phyloP scores from a whole-genome alignment of 371 early-diverging fungal species.

The Parasitella parasitica region DNA sequence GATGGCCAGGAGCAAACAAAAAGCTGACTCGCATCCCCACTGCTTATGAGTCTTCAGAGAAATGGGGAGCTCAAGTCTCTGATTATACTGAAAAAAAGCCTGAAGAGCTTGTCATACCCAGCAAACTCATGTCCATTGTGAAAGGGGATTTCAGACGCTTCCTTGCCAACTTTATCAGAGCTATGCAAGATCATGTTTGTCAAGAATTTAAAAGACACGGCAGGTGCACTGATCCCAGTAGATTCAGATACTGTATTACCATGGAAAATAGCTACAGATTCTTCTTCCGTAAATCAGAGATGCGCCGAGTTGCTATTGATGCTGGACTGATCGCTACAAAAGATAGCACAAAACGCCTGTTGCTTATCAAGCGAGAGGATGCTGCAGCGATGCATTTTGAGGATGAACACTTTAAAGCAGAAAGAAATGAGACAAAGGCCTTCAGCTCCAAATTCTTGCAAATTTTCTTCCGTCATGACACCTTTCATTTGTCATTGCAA shows the following conservation, averaged over 20 bases:
- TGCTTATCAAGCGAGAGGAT: constrained; percentile 4
- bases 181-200: neutral
- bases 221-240: neutral
- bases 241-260: constrained; percentile 9
- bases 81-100: neutral
- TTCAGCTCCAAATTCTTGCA: neutral
- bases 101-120: constrained; percentile 4
- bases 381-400: constrained; percentile 7
- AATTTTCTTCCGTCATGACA: constrained; percentile 3
- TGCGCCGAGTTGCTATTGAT: constrained; percentile 1
- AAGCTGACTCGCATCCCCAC: neutral
- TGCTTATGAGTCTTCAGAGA: neutral
- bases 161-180: neutral
- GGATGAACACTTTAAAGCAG: neutral
- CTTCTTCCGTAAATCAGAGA: neutral
- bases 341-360: neutral
- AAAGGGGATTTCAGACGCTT: neutral
- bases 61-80: neutral
- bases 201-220: neutral
- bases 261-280: constrained; percentile 18
- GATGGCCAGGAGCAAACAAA: neutral
- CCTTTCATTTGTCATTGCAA: neutral
- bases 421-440: neutral
- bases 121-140: constrained; percentile 1
- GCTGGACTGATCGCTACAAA: neutral